Percentiles rank a stretch among this genome's conserved stretches.
These are phyloP conservation scores for Leishmania aethiopica DNA, from an alignment of 208 protist genomes.

Conservation along the genomic window DNA sequence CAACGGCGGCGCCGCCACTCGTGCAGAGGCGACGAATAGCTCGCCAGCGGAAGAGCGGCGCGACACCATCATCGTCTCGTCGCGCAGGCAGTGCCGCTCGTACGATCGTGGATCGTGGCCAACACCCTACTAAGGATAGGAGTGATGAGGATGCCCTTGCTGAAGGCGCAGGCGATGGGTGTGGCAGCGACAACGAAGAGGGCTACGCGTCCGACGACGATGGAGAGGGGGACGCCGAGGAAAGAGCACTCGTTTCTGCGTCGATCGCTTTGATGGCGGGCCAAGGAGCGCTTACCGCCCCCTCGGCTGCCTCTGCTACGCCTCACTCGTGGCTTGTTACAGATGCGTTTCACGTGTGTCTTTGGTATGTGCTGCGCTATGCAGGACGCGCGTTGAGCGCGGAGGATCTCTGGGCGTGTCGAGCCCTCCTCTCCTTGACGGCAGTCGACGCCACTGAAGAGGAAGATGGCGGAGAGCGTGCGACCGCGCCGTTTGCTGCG, in stretches of 20 bases:
- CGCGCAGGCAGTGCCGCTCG: not conserved
- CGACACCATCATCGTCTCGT: not conserved
- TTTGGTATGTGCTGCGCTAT: slow-evolving; percentile 60
- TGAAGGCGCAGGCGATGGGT: too few relatives aligned
- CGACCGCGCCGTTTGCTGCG: not conserved
- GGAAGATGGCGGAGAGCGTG: not conserved
- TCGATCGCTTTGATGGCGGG: not conserved
- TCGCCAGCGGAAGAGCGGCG: not conserved
- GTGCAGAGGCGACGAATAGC: not conserved
- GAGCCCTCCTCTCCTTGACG: slow-evolving; percentile 24
- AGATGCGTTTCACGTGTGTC: slow-evolving; percentile 54
- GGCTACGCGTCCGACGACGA: slow-evolving; percentile 5
- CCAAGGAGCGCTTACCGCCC: not conserved
- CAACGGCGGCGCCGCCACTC: not conserved
- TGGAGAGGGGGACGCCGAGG: slow-evolving; percentile 22
- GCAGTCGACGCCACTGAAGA: not conserved
- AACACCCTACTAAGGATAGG: not conserved
- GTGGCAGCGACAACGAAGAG: not conserved
- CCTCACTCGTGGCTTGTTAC: slow-evolving; percentile 39
- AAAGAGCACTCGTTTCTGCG: slow-evolving; percentile 19
- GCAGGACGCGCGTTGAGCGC: slow-evolving; percentile 34
- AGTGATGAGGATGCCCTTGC: not conserved
- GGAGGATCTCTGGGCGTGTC: slow-evolving; percentile 38
- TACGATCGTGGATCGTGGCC: not conserved
- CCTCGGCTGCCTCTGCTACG: slow-evolving; percentile 3